phyloP scores from a whole-genome alignment of 805 yeast species.

The Wickerhamomyces kurtzmanii region DNA sequence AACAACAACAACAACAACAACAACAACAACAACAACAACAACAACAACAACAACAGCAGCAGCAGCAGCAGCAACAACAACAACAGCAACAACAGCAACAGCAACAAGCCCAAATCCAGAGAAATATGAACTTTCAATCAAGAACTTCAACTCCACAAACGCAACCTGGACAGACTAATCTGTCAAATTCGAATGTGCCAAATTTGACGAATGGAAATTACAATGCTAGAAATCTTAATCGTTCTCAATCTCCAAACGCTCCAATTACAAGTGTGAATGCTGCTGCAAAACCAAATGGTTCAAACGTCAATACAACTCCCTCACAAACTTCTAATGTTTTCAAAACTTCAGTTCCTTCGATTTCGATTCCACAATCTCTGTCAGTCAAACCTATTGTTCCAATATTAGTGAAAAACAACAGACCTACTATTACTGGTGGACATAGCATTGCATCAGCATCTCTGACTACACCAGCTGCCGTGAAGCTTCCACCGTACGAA shows the following conservation, averaged over 20 bases:
- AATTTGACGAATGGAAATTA: background rate
- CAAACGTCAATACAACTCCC: slow-evolving; percentile 13
- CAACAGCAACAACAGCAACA: slow-evolving; percentile 3
- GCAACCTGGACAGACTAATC: slow-evolving; percentile 6
- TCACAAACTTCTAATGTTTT: slow-evolving; percentile 20
- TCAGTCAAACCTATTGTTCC: slow-evolving; percentile 60
- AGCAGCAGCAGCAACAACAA: slow-evolving; percentile 9
- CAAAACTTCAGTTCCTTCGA: slow-evolving; percentile 41
- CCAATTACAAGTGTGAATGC: slow-evolving; percentile 40
- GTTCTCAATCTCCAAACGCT: slow-evolving; percentile 20
- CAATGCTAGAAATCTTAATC: slow-evolving; percentile 5
- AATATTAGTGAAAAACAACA: slow-evolving; percentile 50
- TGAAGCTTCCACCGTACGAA: slow-evolving; percentile 75
- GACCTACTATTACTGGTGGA: slow-evolving; percentile 85
- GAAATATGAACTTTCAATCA: slow-evolving; percentile 7
- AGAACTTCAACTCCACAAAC: slow-evolving; percentile 13
- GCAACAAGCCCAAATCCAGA: slow-evolving; percentile 5
- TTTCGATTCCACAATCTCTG: slow-evolving; percentile 63
- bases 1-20: slow-evolving; percentile 9
- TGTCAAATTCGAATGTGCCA: background rate
- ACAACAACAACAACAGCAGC: slow-evolving; percentile 8
- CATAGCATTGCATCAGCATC: slow-evolving; percentile 63
- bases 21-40: slow-evolving; percentile 4
- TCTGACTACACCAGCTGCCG: slow-evolving; percentile 64
- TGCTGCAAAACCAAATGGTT: slow-evolving; percentile 30